Percentiles rank a stretch among this genome's conserved stretches.
Evolutionary conservation across 192 early-diverging fungal genomes (phyloP).

Genomic region (Chytriomyces sp.): DNA sequence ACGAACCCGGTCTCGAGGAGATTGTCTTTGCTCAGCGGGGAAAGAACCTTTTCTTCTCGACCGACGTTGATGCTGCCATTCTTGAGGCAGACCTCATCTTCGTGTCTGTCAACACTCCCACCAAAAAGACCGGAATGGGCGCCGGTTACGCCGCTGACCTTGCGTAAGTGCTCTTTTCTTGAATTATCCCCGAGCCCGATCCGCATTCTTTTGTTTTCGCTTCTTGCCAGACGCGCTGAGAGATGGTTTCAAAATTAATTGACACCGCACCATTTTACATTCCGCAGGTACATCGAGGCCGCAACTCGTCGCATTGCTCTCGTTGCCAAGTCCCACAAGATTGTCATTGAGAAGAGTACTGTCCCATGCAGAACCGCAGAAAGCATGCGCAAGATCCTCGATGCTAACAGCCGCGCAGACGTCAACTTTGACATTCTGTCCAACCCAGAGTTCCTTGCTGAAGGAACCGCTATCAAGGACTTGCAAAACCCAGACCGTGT

Average conservation of each 20-base stretch:
- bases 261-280: not conserved
- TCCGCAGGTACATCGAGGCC: constrained; percentile 73
- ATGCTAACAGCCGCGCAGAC: constrained; percentile 69
- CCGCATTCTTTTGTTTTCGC: not conserved
- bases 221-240: not conserved
- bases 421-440: constrained; percentile 86
- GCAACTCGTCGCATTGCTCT: constrained; percentile 84
- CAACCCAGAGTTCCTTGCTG: constrained; percentile 95
- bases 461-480: constrained; percentile 87
- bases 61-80: constrained; percentile 80
- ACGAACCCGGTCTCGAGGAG: constrained; percentile 89
- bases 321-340: constrained; percentile 78
- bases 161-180: constrained; percentile 66
- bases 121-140: constrained; percentile 77
- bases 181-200: not conserved
- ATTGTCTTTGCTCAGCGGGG: constrained; percentile 76
- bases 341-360: constrained; percentile 94
- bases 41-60: constrained; percentile 86
- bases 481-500: constrained; percentile 87
- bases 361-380: constrained; percentile 92
- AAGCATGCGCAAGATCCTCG: constrained; percentile 81
- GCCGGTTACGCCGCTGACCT: constrained; percentile 84
- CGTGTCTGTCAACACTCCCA: constrained; percentile 92
- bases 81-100: constrained; percentile 84
- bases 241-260: constrained; percentile 1